These are phyloP conservation scores for Cutaneotrichosporon curvatum DNA, from an alignment of 1,284 basidiomycete species.

Conservation along the genomic window DNA sequence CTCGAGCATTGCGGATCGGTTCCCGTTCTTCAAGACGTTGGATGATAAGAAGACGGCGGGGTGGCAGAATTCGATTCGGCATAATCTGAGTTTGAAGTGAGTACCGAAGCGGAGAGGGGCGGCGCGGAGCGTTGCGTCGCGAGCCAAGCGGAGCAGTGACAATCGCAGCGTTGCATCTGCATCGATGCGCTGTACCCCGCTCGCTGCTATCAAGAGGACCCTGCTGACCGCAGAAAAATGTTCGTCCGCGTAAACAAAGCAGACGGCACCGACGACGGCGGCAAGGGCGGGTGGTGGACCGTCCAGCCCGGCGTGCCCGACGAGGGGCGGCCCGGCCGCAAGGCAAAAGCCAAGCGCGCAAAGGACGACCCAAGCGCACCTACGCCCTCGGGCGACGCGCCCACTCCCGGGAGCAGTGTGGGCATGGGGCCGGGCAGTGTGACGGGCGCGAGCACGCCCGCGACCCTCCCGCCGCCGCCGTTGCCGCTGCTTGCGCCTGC, in stretches of 20 bases:
- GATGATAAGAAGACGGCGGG: slow-evolving; percentile 45
- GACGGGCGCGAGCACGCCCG: too few species aligned
- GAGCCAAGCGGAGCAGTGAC: not conserved
- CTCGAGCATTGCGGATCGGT: slow-evolving; percentile 39
- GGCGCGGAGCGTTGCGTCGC: too few species aligned
- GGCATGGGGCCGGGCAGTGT: too few species aligned
- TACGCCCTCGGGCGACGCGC: too few species aligned
- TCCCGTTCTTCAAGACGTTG: slow-evolving; percentile 45
- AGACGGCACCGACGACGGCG: slow-evolving; percentile 37
- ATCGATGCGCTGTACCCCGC: too few species aligned
- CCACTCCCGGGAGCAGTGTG: too few species aligned
- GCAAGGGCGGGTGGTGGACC: slow-evolving; percentile 48
- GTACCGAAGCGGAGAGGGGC: slow-evolving; percentile 9
- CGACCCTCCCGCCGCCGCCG: too few species aligned
- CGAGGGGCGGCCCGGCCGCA: slow-evolving; percentile 43
- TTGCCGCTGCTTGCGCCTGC: too few species aligned
- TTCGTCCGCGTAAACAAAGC: slow-evolving; percentile 45
- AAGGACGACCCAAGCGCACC: slow-evolving; percentile 1
- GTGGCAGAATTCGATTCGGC: slow-evolving; percentile 46
- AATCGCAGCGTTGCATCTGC: not conserved
- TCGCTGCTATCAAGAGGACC: not conserved
- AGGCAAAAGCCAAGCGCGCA: slow-evolving; percentile 33
- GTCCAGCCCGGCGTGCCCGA: slow-evolving; percentile 43
- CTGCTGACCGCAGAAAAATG: slow-evolving; percentile 38
- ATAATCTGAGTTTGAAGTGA: slow-evolving; percentile 45